Evolutionary conservation across 2,329 filamentous ascomycete species (phyloP).

Genomic region (Alternaria atra): DNA sequence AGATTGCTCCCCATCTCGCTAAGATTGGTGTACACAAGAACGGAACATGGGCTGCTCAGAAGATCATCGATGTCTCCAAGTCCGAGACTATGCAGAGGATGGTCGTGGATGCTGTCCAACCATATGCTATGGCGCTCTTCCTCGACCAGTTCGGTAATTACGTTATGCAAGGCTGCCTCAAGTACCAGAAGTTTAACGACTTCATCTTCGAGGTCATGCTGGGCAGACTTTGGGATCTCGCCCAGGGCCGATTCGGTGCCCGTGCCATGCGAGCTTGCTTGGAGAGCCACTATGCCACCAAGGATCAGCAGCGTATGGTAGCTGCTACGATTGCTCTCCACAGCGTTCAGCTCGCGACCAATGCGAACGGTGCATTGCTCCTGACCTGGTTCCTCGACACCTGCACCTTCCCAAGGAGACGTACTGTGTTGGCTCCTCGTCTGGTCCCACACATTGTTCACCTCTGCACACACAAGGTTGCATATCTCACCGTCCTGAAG

Average conservation of each 20-base stretch:
- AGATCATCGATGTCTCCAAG: constrained; percentile 97
- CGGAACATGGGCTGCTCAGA: constrained; percentile 98
- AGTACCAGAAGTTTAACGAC: constrained; percentile 89
- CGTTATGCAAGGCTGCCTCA: constrained; percentile 93
- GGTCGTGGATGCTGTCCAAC: constrained; percentile 83
- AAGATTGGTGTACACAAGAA: constrained; percentile 99
- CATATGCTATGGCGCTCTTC: constrained; percentile 91
- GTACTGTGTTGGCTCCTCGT: constrained; percentile 89
- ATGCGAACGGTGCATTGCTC: constrained; percentile 91
- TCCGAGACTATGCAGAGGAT: constrained; percentile 81
- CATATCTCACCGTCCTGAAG: constrained; percentile 95
- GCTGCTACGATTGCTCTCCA: constrained; percentile 95
- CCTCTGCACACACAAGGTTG: constrained; percentile 97
- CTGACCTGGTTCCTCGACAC: constrained; percentile 98
- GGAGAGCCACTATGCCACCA: constrained; percentile 93
- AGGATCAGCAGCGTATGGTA: constrained; percentile 94
- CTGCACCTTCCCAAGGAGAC: constrained; percentile 91
- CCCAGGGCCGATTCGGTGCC: constrained; percentile 92
- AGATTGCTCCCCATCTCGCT: constrained; percentile 90
- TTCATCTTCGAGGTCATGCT: constrained; percentile 99
- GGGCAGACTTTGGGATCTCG: constrained; percentile 89
- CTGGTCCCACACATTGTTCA: constrained; percentile 93
- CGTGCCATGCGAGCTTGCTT: constrained; percentile 96
- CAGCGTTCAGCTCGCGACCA: constrained; percentile 94
- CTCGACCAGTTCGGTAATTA: constrained; percentile 99